Evolutionary conservation across 1,284 basidiomycete species (phyloP), one percentile per base, ranked within the genome.

Genomic region (Flammula alnicola): DNA sequence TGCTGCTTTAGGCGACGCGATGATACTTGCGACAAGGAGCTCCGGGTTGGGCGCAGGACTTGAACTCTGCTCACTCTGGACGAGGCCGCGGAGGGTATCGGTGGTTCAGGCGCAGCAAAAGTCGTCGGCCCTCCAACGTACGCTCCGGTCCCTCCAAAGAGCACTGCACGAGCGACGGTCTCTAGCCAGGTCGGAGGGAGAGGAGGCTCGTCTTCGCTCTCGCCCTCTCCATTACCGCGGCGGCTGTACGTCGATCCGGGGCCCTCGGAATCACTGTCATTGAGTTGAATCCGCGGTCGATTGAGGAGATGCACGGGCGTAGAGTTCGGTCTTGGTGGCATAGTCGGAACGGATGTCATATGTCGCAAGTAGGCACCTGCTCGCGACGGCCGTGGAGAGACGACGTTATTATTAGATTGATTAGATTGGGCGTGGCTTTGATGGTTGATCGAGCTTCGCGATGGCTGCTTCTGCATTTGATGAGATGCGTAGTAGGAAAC

Each of bases 321-420:
- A 4, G 66, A 68, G 48, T 63, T 69, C 12, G 73, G 69, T 22
- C 71, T 69, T 31, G 74, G 68, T 6, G 69, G 68, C 43, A 87
- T 79, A 55, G 77, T 78, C 14, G 84, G 80, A 9, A 75, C 74
- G 17, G 86, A 88, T 0, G 78, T 78, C 73, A 88, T 86, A 59
- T 87, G 86, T 16, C 86, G 77, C 10, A 89, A 75, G 58, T 86
- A 81, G 6, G 81, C 78, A 8, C 77, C 76, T 5, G 86, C 84
- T 23, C 77, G 75, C 12, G 80, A 81, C n/a, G 73, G 70, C 25
- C 57, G 63, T 5, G 69, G 70, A n/a, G 74, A 68, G 44, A 56
- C 63, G 6, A 69, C 53, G 10, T 40, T 55, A 47, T 33, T 50
- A 38, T 42, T 52, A 40, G 30, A 37, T 12, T 43, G 46, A n/a